Base-by-base conservation (phyloP, 768 basidiomycete genomes). In the Rhodotorula diobovata region DNA sequence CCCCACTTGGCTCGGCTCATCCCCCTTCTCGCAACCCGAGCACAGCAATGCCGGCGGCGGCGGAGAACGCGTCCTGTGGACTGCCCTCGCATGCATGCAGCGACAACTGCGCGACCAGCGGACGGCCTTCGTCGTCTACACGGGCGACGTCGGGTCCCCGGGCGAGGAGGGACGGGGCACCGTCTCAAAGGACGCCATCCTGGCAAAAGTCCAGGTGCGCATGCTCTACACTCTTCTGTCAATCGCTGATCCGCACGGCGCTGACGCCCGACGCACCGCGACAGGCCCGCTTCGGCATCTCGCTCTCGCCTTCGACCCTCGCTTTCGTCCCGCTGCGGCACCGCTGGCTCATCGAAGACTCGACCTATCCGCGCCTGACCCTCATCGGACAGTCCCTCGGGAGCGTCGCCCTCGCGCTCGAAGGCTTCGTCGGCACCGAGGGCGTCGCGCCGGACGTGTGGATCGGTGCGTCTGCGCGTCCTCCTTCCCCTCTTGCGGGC, bases 1-100 rank as follows among this genome's bases (percentile, higher is more conserved):
- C 20, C 25, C 37, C 30, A 43, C n/a, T 43, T n/a, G n/a, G n/a
- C 41, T 43, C 41, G 41, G 41, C 35, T 35, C 59, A 21, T 21
- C 37, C 45, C 8, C 32, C 35, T 39, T 34, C 4, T 23, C 37
- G 7, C 9, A 15, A 25, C 21, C 45, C 20, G 21, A 10, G 21
- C 32, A 35, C 79, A 89, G 95, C 78, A 96, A 98, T 84, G 93
- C 94, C 48, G 94, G 95, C 0, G 95, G 95, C 20, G 96, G 95
- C 37, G 95, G 96, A 1, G 95, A 98, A 80, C 87, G 93, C 2
- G 96, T 99, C 2, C 82, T 99, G 0, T 97, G 94, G 93, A 88
- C 90, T 1, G 94, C 93, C 2, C 85, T 97, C 43, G 85, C 88
- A 0, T 85, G 87, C 70, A 82, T 90, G 63, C 93, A 96, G 77